These are phyloP conservation scores for Conticribra weissflogii DNA, from an alignment of 108 stramenopile species.

Conservation along the genomic window DNA sequence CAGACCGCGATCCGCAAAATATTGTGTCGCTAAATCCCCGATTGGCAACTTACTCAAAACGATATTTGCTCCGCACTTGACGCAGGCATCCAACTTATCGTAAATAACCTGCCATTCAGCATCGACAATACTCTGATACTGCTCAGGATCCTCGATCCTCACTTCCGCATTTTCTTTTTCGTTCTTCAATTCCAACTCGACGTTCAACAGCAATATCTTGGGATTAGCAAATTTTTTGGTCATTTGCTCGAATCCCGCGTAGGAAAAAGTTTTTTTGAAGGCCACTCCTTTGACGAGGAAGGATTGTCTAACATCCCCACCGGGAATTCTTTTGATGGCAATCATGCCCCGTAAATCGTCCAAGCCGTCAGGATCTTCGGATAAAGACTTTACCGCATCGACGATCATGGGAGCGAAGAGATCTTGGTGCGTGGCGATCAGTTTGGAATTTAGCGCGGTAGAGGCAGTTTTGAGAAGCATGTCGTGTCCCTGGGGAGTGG, in stretches of 20 bases:
- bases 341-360: conserved; percentile 85
- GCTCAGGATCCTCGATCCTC: conserved; percentile 93
- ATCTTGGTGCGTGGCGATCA: conserved; percentile 95
- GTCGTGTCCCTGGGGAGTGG: conserved; percentile 61
- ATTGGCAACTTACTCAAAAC: conserved; percentile 97
- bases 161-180: conserved; percentile 99
- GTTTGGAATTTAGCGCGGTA: conserved; percentile 98
- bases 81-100: conserved; percentile 96
- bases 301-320: conserved; percentile 94
- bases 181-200: conserved; percentile 98
- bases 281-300: conserved; percentile 97
- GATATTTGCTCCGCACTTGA: conserved; percentile 93
- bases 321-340: conserved; percentile 97
- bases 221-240: conserved; percentile 94
- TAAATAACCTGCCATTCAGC: conserved; percentile 99
- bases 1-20: conserved; percentile 96
- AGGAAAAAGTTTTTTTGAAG: conserved; percentile 99
- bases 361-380: conserved; percentile 62
- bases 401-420: conserved; percentile 99
- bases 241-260: conserved; percentile 99
- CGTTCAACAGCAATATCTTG: conserved; percentile 93
- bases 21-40: conserved; percentile 99
- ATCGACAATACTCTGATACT: conserved; percentile 99
- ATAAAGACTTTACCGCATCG: conserved; percentile 84
- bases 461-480: conserved; percentile 95